Evolutionary conservation across 192 early-diverging fungal species (phyloP), one percentile per base, ranked within the genome.

Genomic region (Diversispora eburnea): DNA sequence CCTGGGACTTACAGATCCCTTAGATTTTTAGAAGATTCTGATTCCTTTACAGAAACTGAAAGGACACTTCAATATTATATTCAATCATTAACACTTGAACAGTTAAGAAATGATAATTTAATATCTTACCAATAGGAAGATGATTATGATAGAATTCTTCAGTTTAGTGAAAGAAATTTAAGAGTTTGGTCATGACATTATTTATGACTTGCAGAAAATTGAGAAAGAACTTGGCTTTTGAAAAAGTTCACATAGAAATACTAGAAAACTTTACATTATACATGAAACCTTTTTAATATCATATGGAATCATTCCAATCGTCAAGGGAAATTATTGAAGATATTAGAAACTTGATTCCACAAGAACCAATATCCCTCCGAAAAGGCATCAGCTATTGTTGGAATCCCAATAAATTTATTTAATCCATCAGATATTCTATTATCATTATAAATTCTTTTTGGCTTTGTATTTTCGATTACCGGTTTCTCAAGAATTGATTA

Each of bases 291-390:
- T 76, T 76, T 41, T 67, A 39, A 17, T 76, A 70, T 54, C 75
- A 70, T 22, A 70, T 59, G 67, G 75, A 76, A 61, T 41, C 70
- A 22, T 76, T 76, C n/a, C 63, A 57, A 25, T 39, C 49, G 39
- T 62, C 42, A 19, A 57, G 56, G 67, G 61, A 20, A 13, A 69
- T 76, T 47, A n/a, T 70, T 22, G 25, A 45, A 13, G 68, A 76
- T 8, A 56, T 76, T 3, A 70, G 70, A 41, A 17, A 46, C 55
- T 6, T 60, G 19, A 70, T 76, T 33, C 52, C 66, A 20, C 75
- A 76, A 59, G n/a, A 59, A 33, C 66, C 66, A 45, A 67, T 76
- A 52, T 43, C 59, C 4, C 9, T n/a, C 33, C 7, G 33, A 48
- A 13, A 33, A 73, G 67, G 49, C 9, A 67, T 20, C 13, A 61